Evolutionary conservation across 768 basidiomycete genomes (phyloP), one percentile per base, ranked within the genome.

Genomic region (Kwoniella sp.): DNA sequence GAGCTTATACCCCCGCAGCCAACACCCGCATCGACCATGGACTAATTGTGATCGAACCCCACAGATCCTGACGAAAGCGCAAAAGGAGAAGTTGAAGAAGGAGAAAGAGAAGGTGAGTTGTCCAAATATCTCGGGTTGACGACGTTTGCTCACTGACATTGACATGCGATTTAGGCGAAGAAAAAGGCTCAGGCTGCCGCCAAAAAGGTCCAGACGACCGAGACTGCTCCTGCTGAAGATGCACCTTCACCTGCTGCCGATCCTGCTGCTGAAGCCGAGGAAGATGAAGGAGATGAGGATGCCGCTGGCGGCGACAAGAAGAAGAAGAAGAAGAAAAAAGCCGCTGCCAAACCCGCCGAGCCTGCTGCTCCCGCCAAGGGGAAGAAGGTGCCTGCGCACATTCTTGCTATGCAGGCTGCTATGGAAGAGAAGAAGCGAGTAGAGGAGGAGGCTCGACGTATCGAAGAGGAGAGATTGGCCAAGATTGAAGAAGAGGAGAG

Each of bases 21-120:
- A n/a, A n/a, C n/a, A n/a, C n/a, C n/a, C n/a, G n/a, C n/a, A 2
- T 23, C 7, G 22, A 50, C 5, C 17, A 22, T 41, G 34, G 29
- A 34, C 17, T 31, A 30, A 15, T 29, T 23, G 56, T 57, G 41
- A 62, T 63, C 29, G 2, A 7, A 4, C 50, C 11, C 22, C 88
- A 88, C 88, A 89, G 81, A 78, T 95, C 31, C 81, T 96, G 37
- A 88, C 89, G 20, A 97, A 97, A 83, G 96, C 95, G 80, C 92
- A 98, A 84, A 97, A 97, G 83, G 94, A 97, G 80, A 78, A 89
- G 79, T 83, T 95, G 66, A 97, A 98, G 86, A 98, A 97, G 83
- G 94, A 97, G 82, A 87, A 88, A 57, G 93, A 96, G 83, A 96
- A 96, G 89, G 93, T 89, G 37, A 54, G 74, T 51, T 55, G n/a